Evolutionary conservation across 768 basidiomycete genomes (phyloP).

Genomic region (Leccinum imitatum): DNA sequence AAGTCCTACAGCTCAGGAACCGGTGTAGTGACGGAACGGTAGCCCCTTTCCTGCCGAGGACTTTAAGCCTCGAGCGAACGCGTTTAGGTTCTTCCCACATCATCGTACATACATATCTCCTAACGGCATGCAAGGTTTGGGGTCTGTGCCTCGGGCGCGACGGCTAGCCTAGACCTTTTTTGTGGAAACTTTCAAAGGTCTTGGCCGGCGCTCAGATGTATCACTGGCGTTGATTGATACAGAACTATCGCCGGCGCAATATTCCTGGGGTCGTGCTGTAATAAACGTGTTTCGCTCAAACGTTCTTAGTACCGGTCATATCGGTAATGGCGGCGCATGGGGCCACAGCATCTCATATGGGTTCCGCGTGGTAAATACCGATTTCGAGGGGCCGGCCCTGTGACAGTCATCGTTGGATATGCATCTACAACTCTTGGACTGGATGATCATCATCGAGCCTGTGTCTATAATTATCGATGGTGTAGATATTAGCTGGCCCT

Average conservation of each 20-base stretch:
- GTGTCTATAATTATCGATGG: not conserved
- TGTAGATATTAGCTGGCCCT: too few relatives aligned
- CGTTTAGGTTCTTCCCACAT: not conserved
- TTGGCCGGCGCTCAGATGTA: too few relatives aligned
- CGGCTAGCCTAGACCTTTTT: not conserved
- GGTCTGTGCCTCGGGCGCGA: not conserved
- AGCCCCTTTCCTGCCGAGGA: not conserved
- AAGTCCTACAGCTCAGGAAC: not conserved
- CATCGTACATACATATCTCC: too few relatives aligned
- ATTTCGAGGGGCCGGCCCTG: not conserved
- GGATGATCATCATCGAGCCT: not conserved
- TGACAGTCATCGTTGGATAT: not conserved
- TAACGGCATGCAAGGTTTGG: not conserved
- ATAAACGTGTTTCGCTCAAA: too few relatives aligned
- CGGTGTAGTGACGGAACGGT: not conserved
- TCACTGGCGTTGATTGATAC: too few relatives aligned
- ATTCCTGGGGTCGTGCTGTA: not conserved
- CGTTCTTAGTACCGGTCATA: not conserved
- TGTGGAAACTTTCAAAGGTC: too few relatives aligned
- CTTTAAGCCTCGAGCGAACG: not conserved
- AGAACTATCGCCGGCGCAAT: too few relatives aligned
- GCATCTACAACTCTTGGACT: not conserved
- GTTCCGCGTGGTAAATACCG: not conserved
- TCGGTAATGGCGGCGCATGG: not conserved
- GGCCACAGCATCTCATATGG: not conserved